A percentile compares a stretch with the other conserved stretches of the same genome.
phyloP scores from a whole-genome alignment of 805 yeast genomes.

The Candida gorgasii region DNA sequence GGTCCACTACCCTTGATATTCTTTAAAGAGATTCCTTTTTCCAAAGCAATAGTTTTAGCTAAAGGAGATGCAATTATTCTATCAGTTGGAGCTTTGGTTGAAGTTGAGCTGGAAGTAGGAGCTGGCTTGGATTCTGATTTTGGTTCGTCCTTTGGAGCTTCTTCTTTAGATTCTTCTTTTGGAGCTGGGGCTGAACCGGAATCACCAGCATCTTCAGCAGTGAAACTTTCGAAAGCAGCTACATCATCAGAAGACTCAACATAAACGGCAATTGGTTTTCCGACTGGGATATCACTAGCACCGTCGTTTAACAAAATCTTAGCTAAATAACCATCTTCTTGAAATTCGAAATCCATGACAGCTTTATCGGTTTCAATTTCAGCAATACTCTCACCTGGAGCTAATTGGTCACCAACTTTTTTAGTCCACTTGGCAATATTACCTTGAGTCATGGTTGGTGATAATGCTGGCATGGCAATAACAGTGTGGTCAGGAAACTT shows the following conservation, averaged over 20 bases:
- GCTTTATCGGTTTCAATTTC: slow-evolving; percentile 99
- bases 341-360: slow-evolving; percentile 96
- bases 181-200: slow-evolving; percentile 35
- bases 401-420: slow-evolving; percentile 80
- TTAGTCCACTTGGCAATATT: slow-evolving; percentile 88
- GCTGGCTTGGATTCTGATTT: slow-evolving; percentile 18
- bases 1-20: slow-evolving; percentile 92
- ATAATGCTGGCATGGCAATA: slow-evolving; percentile 96
- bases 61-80: slow-evolving; percentile 93
- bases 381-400: slow-evolving; percentile 93
- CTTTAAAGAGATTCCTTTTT: slow-evolving; percentile 85
- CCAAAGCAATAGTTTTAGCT: slow-evolving; percentile 91
- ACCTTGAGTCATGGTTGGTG: slow-evolving; percentile 99
- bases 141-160: slow-evolving; percentile 30
- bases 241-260: slow-evolving; percentile 87
- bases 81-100: slow-evolving; percentile 47
- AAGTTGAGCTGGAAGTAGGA: slow-evolving; percentile 32
- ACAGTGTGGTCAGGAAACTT: slow-evolving; percentile 81
- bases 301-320: slow-evolving; percentile 83
- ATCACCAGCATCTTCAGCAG: slow-evolving; percentile 76
- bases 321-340: slow-evolving; percentile 92
- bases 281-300: slow-evolving; percentile 87
- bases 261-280: slow-evolving; percentile 94
- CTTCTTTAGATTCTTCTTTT: slow-evolving; percentile 31
- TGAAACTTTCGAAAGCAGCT: slow-evolving; percentile 82